A percentile compares a stretch with the other conserved stretches of the same genome.
phyloP scores from a whole-genome alignment of 2,329 filamentous ascomycete genomes.

The Colletotrichum noveboracense region DNA sequence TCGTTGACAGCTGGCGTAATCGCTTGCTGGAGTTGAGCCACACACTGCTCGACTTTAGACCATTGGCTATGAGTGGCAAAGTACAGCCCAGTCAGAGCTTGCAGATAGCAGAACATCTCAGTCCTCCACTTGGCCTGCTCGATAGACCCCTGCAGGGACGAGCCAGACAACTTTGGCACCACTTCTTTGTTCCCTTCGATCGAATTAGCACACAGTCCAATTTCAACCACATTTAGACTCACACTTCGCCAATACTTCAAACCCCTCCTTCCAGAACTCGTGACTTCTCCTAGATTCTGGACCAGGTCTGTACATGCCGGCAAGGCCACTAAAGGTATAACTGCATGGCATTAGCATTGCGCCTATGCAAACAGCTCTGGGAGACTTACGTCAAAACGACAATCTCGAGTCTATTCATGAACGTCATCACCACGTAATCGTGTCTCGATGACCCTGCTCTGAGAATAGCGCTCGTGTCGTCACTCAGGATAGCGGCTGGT shows the following conservation, averaged over 20 bases:
- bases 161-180: constrained; percentile 42
- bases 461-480: constrained; percentile 61
- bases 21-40: constrained; percentile 55
- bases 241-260: constrained; percentile 55
- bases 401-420: constrained; percentile 65
- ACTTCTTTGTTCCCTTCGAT: constrained; percentile 24
- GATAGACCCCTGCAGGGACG: constrained; percentile 63
- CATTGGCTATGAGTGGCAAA: constrained; percentile 75
- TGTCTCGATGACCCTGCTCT: constrained; percentile 48
- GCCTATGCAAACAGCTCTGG: not conserved
- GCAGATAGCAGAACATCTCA: constrained; percentile 70
- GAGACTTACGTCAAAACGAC: constrained; percentile 58
- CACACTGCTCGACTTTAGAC: constrained; percentile 63
- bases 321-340: constrained; percentile 61
- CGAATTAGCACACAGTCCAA: not conserved
- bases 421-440: constrained; percentile 65
- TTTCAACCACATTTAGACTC: constrained; percentile 8
- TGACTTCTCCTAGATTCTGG: constrained; percentile 26
- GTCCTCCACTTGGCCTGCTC: constrained; percentile 67
- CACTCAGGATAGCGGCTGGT: constrained; percentile 56
- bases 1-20: constrained; percentile 19
- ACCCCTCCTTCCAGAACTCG: constrained; percentile 48
- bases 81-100: constrained; percentile 74
- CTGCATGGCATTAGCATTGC: constrained; percentile 37
- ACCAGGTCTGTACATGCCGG: constrained; percentile 43